phyloP scores from a whole-genome alignment of 2,329 filamentous ascomycete species.

The Aspergillus candidus region DNA sequence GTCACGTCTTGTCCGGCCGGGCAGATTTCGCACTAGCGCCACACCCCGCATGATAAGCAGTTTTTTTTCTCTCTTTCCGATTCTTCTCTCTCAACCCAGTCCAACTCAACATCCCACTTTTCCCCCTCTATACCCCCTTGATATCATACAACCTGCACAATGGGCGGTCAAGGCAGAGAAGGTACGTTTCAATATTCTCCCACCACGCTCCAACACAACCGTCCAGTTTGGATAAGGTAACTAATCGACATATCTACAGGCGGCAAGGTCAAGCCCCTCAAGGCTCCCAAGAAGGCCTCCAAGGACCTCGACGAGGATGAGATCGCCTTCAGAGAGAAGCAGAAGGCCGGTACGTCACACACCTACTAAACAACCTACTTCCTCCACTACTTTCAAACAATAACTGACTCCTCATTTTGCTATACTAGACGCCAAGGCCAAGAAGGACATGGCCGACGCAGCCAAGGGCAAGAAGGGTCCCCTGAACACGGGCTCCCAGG shows the following conservation, averaged over 20 bases:
- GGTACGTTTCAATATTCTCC: constrained; percentile 38
- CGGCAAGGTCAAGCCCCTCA: constrained; percentile 78
- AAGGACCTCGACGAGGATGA: constrained; percentile 86
- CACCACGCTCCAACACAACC: neutral
- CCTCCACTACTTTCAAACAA: neutral
- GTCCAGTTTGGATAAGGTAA: neutral
- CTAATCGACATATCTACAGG: constrained; percentile 44
- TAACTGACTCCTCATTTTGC: constrained; percentile 1
- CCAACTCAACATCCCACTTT: neutral
- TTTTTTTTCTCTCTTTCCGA: constrained; percentile 6
- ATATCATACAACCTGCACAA: constrained; percentile 33
- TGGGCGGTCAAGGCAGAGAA: constrained; percentile 64
- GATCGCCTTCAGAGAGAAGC: constrained; percentile 73
- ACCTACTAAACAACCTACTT: too few species aligned
- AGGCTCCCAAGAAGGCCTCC: constrained; percentile 78
- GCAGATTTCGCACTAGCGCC: constrained; percentile 16
- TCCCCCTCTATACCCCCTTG: constrained; percentile 1
- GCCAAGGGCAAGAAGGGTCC: constrained; percentile 76
- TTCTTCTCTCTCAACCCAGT: constrained; percentile 1
- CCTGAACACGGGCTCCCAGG: constrained; percentile 73
- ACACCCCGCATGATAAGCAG: constrained; percentile 19
- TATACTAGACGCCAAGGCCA: constrained; percentile 67
- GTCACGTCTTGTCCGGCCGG: neutral
- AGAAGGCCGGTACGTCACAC: constrained; percentile 65
- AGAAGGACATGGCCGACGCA: constrained; percentile 76